These are phyloP conservation scores for Grammothele lineata DNA, from an alignment of 768 basidiomycete species.

Conservation along the genomic window DNA sequence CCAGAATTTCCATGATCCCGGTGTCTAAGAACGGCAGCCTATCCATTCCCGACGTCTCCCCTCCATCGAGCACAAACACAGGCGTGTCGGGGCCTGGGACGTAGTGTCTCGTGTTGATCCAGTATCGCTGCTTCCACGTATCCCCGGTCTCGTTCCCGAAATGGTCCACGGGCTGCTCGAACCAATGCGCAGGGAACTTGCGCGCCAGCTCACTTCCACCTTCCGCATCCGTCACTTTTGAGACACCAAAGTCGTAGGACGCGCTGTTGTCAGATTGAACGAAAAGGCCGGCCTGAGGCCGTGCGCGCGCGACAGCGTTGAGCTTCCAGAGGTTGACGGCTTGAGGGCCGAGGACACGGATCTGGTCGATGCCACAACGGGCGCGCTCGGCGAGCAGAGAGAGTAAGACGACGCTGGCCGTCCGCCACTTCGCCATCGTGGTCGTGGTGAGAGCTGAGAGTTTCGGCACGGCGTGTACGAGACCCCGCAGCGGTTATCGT, in stretches of 20 bases:
- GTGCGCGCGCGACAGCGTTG: background rate
- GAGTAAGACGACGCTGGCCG: conserved; percentile 1
- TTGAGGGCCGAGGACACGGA: conserved; percentile 44
- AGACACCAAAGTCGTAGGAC: background rate
- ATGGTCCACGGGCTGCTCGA: conserved; percentile 86
- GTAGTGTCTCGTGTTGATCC: conserved; percentile 86
- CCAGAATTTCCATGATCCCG: conserved; percentile 80
- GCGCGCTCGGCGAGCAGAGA: background rate
- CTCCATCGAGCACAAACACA: conserved; percentile 88
- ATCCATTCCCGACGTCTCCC: conserved; percentile 85
- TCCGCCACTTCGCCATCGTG: conserved; percentile 1
- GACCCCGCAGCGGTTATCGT: too few relatives aligned
- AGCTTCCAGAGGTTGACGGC: conserved; percentile 65
- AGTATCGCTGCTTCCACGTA: conserved; percentile 86
- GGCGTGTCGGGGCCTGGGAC: conserved; percentile 66
- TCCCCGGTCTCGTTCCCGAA: conserved; percentile 49
- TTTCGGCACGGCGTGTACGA: too few relatives aligned
- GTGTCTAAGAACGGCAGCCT: conserved; percentile 41
- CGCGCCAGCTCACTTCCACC: background rate
- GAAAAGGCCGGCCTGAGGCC: background rate
- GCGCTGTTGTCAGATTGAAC: background rate
- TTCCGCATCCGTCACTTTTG: background rate
- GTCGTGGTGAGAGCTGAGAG: background rate
- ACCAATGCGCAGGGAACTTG: conserved; percentile 61
- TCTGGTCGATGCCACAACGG: conserved; percentile 11